Base-by-base conservation (phyloP, 2,329 filamentous ascomycete species). In the Penicillium sp. region DNA sequence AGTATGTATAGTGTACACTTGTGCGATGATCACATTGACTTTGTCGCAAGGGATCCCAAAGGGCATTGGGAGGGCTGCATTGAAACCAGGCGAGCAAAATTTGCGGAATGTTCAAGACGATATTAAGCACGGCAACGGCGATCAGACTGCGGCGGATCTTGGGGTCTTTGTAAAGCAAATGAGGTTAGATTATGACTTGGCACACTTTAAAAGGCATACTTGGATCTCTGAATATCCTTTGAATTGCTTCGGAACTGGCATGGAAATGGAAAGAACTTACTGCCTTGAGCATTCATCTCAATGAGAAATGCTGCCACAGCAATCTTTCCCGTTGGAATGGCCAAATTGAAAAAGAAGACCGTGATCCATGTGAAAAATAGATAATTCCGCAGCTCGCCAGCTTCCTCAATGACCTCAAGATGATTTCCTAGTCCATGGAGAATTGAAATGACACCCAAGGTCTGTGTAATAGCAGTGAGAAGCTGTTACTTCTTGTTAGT, bases 311-410 rank as follows among this genome's bases (percentile, higher is more conserved):
- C 65, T 38, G 60, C 56, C 8, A 69, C 67, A 2, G 67, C 67
- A 2, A 69, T 64, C 42, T 69, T 69, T 19, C 67, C 67, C 28
- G 65, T 66, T 2, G 67, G 67, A 55, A 69, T 69, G 4, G 65
- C 67, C 40, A 69, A 17, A 38, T 69, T 69, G 59, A 69, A 69
- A 38, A 69, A 69, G 22, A 69, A 69, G 17, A 69, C 65, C 17
- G 67, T 69, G 30, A 68, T 62, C 67, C 67, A 69, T 22, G 67
- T 69, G 53, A 61, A 69, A 13, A 68, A 53, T 28, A 69, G 64
- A 51, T 66, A 68, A 33, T 69, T 66, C 10, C 58, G 56, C 38
- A 68, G 49, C 49, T 64, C 37, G 35, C 67, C 67, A 17, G 56
- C 53, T 60, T 63, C 33, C 4, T 3, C 17, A n/a, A 69, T 58